phyloP scores from a whole-genome alignment of 768 basidiomycete genomes.

The Suillus sp. region DNA sequence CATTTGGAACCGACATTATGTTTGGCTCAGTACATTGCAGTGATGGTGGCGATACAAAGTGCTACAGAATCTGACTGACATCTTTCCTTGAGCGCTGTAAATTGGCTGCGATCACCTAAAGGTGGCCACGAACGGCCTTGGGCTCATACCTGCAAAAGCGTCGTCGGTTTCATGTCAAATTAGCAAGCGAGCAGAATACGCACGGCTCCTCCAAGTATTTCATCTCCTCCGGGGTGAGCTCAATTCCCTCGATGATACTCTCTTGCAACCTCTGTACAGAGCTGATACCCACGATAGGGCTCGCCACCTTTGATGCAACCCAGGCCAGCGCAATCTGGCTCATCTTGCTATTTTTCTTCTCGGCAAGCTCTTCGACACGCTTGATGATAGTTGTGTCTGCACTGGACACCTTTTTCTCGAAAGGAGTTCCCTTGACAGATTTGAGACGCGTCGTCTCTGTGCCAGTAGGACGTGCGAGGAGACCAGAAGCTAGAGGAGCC shows the following conservation, averaged over 20 bases:
- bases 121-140: constrained; percentile 19
- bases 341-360: constrained; percentile 44
- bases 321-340: constrained; percentile 48
- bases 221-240: constrained; percentile 34
- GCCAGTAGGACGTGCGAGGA: constrained; percentile 40
- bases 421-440: constrained; percentile 21
- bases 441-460: constrained; percentile 25
- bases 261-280: constrained; percentile 34
- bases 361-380: constrained; percentile 44
- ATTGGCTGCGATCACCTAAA: background rate
- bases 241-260: constrained; percentile 28
- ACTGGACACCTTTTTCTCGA: constrained; percentile 29
- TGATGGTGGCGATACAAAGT: background rate
- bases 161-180: constrained; percentile 5
- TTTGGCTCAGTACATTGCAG: background rate
- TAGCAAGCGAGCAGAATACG: background rate
- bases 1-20: background rate
- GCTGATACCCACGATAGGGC: constrained; percentile 47
- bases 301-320: constrained; percentile 41
- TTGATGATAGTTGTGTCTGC: constrained; percentile 39
- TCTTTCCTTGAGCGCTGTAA: background rate
- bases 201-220: constrained; percentile 34
- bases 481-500: constrained; percentile 44
- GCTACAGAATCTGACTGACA: background rate
- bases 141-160: constrained; percentile 21